Percentiles rank a stretch among this genome's conserved stretches.
Conservation (phyloP, 768 basidiomycete species). For the Pisolithus sp. region DNA sequence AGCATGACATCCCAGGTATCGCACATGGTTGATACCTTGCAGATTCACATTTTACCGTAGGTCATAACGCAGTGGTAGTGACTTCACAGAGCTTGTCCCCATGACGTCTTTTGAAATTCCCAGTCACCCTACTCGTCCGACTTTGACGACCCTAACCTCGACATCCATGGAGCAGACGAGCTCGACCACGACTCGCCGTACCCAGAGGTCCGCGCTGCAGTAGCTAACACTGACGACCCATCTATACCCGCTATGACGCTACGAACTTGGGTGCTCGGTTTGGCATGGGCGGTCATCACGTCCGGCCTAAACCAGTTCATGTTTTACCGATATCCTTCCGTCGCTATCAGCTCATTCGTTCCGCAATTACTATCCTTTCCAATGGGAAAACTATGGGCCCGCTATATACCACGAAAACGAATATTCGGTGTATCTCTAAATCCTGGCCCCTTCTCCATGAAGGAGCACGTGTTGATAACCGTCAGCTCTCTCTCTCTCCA, state of each 20-base stretch:
- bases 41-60: conserved; percentile 17
- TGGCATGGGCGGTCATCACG: conserved; percentile 51
- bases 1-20: not conserved
- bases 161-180: conserved; percentile 6
- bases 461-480: conserved; percentile 64
- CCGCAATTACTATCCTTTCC: conserved; percentile 69
- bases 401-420: conserved; percentile 41
- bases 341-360: conserved; percentile 41
- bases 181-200: conserved; percentile 76
- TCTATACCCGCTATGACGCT: conserved; percentile 54
- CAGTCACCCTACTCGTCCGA: conserved; percentile 8
- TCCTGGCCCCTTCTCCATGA: conserved; percentile 72
- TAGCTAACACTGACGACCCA: conserved; percentile 69
- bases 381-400: conserved; percentile 57
- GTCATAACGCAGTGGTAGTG: conserved; percentile 2
- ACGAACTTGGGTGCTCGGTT: conserved; percentile 56
- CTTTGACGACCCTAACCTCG: conserved; percentile 36
- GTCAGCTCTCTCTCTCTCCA: conserved; percentile 28
- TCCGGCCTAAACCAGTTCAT: conserved; percentile 78
- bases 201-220: conserved; percentile 74
- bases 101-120: not conserved
- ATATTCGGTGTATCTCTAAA: conserved; percentile 58
- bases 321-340: conserved; percentile 59
- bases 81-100: not conserved
- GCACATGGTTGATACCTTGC: not conserved